Evolutionary conservation across 257 asterid species (phyloP).

Genomic region (Gardenia jasminoides): DNA sequence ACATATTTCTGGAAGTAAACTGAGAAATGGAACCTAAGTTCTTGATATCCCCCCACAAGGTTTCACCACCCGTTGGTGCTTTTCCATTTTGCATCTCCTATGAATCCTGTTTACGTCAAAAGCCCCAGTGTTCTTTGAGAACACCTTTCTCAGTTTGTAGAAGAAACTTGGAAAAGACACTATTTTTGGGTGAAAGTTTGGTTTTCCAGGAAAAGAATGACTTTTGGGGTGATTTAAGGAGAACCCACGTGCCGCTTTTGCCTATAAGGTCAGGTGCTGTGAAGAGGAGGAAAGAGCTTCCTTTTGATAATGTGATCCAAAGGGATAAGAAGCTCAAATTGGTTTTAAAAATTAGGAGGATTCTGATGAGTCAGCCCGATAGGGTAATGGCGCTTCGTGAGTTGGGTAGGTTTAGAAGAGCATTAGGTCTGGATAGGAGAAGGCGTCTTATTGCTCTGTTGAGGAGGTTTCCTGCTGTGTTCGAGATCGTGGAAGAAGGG

Average conservation of each 20-base stretch:
- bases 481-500: conserved; percentile 95
- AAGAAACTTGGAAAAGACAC: conserved; percentile 34
- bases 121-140: conserved; percentile 34
- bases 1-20: conserved; percentile 10
- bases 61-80: conserved; percentile 44
- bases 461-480: conserved; percentile 88
- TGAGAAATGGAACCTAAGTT: conserved; percentile 58
- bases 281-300: conserved; percentile 90
- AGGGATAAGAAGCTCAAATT: conserved; percentile 92
- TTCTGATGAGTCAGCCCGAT: conserved; percentile 84
- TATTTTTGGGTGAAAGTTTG: conserved; percentile 50
- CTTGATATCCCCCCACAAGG: conserved; percentile 46
- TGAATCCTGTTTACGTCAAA: conserved; percentile 39
- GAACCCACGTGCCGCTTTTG: conserved; percentile 29
- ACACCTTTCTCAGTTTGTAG: conserved; percentile 29
- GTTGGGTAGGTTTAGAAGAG: conserved; percentile 74
- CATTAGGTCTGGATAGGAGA: conserved; percentile 62
- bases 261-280: conserved; percentile 58
- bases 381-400: conserved; percentile 76
- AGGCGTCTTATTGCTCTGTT: conserved; percentile 77
- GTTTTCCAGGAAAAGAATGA: conserved; percentile 33
- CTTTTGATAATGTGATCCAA: conserved; percentile 90
- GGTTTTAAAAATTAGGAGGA: conserved; percentile 81
- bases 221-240: conserved; percentile 32
- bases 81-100: conserved; percentile 51